Percentiles rank a stretch among this genome's conserved stretches.
These are phyloP conservation scores for Lentinula lateritia DNA, from an alignment of 768 basidiomycete genomes.

Conservation along the genomic window DNA sequence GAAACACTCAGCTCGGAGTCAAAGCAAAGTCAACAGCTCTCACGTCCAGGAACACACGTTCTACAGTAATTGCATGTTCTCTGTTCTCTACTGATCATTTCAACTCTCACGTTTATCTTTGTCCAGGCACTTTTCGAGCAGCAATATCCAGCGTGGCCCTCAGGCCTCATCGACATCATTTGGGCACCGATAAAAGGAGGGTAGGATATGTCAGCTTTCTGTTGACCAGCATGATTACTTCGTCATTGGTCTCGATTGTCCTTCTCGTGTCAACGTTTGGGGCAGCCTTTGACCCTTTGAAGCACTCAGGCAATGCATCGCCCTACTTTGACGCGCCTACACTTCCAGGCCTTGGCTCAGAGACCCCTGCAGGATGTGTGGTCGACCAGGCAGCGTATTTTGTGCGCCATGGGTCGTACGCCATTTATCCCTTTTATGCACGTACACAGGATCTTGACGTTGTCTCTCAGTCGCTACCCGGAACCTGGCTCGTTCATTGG, in stretches of 20 bases:
- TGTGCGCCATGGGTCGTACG: constrained; percentile 35
- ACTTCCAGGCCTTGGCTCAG: constrained; percentile 24
- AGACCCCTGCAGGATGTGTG: constrained; percentile 30
- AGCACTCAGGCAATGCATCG: constrained; percentile 36
- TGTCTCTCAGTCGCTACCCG: constrained; percentile 28
- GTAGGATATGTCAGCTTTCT: too few relatives aligned
- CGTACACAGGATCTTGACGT: neutral
- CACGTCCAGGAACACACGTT: neutral
- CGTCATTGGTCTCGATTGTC: neutral
- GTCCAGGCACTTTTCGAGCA: neutral
- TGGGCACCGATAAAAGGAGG: neutral
- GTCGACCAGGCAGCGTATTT: constrained; percentile 42
- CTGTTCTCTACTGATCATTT: neutral
- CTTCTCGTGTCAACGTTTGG: neutral
- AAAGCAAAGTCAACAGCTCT: neutral
- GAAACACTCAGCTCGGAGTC: too few relatives aligned
- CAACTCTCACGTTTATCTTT: neutral
- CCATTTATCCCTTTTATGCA: neutral
- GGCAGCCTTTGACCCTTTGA: constrained; percentile 28
- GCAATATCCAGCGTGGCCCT: neutral
- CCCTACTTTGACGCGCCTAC: constrained; percentile 39
- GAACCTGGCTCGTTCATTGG: constrained; percentile 34
- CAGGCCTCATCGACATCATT: neutral
- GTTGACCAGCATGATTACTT: neutral
- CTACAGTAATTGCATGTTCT: neutral